phyloP scores from a whole-genome alignment of 164 flowering plant species.

The Santalum album region DNA sequence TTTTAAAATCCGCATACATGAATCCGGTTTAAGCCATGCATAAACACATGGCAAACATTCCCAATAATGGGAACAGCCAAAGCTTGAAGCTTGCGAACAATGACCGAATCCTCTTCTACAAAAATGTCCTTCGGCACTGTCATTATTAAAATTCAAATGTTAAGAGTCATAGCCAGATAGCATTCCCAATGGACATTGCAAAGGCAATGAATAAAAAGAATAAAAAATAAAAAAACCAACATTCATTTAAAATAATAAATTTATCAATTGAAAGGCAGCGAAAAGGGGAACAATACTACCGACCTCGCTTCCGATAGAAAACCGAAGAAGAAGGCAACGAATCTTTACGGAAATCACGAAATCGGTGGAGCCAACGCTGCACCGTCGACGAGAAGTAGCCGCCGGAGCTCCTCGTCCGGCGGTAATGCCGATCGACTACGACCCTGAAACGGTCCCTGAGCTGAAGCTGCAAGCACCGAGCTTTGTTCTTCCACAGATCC shows the following conservation, averaged over 20 bases:
- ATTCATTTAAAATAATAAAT: no score
- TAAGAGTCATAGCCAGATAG: not conserved
- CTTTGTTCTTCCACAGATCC: constrained; percentile 56
- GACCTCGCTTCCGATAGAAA: constrained; percentile 70
- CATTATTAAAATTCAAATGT: constrained; percentile 4
- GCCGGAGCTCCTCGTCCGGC: constrained; percentile 25
- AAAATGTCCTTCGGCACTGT: constrained; percentile 51
- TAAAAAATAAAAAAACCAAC: no score
- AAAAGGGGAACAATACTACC: not conserved
- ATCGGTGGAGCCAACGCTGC: constrained; percentile 44
- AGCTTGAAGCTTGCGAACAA: constrained; percentile 65
- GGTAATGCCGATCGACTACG: constrained; percentile 57
- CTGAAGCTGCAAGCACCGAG: constrained; percentile 44
- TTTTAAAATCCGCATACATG: constrained; percentile 36
- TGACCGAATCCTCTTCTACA: constrained; percentile 52
- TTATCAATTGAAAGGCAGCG: no score
- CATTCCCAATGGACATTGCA: no score
- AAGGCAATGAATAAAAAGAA: no score
- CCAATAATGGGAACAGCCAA: constrained; percentile 90
- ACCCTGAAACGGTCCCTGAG: constrained; percentile 68
- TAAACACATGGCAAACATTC: constrained; percentile 87
- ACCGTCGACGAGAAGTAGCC: constrained; percentile 41
- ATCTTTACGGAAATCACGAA: constrained; percentile 40
- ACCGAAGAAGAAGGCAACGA: constrained; percentile 51
- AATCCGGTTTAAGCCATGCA: constrained; percentile 81